Evolutionary conservation across 495 filamentous ascomycete species (phyloP).

Genomic region (Trichoderma gamsii): DNA sequence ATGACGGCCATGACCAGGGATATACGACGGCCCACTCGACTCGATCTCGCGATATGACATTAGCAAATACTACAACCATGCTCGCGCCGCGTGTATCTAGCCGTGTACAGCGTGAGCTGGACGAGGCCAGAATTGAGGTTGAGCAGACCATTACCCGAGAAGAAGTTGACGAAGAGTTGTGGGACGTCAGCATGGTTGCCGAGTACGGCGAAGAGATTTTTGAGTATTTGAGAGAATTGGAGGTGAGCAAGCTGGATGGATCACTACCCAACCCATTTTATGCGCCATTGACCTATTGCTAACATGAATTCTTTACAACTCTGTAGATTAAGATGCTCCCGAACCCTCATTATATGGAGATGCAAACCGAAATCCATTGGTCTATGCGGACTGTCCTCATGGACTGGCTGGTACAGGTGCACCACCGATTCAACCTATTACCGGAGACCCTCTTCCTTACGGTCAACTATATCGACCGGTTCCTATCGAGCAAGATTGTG

Average conservation of each 20-base stretch:
- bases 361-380: constrained; percentile 96
- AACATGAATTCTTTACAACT: constrained; percentile 12
- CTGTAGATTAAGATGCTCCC: constrained; percentile 70
- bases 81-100: constrained; percentile 65
- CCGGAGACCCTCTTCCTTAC: constrained; percentile 92
- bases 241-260: constrained; percentile 54
- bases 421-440: constrained; percentile 80
- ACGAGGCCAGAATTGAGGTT: constrained; percentile 60
- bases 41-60: constrained; percentile 72
- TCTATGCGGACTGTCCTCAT: constrained; percentile 96
- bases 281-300: constrained; percentile 17
- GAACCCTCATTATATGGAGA: constrained; percentile 90
- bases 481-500: constrained; percentile 89
- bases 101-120: constrained; percentile 59
- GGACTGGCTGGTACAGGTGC: constrained; percentile 97
- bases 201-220: constrained; percentile 97
- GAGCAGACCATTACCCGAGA: constrained; percentile 45
- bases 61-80: constrained; percentile 58
- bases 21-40: constrained; percentile 72
- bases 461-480: constrained; percentile 94
- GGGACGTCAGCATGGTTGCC: constrained; percentile 96
- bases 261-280: not conserved
- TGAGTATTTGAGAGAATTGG: constrained; percentile 76
- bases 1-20: constrained; percentile 68
- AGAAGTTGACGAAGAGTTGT: constrained; percentile 78